These are phyloP conservation scores for Sporothrix humicola DNA, from an alignment of 2,329 filamentous ascomycete species.

Conservation along the genomic window DNA sequence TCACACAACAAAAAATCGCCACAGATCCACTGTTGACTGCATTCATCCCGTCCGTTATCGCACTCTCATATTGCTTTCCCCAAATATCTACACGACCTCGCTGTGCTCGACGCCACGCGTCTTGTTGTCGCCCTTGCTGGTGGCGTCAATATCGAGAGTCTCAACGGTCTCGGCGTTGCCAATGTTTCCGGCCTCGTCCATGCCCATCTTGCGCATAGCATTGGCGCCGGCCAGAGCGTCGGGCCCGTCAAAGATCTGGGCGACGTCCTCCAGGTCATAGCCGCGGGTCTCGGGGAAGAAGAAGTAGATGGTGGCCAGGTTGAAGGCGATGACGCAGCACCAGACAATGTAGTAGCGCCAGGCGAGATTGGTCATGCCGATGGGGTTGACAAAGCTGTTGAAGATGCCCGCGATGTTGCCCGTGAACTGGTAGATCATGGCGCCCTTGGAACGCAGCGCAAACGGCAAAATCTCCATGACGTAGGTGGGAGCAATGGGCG, in stretches of 20 bases:
- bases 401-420: conserved; percentile 35
- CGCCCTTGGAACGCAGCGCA: conserved; percentile 36
- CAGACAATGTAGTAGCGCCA: conserved; percentile 41
- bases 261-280: conserved; percentile 43
- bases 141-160: neutral
- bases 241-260: conserved; percentile 56
- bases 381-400: conserved; percentile 38
- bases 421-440: conserved; percentile 34
- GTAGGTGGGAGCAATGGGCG: conserved; percentile 42
- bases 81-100: neutral
- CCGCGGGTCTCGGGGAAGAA: conserved; percentile 38
- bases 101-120: conserved; percentile 24
- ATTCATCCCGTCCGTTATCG: too few species aligned
- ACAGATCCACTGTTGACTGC: too few species aligned
- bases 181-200: neutral
- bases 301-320: conserved; percentile 41
- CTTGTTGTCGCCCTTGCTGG: neutral
- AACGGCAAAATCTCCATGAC: conserved; percentile 36
- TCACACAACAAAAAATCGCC: too few species aligned
- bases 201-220: conserved; percentile 29
- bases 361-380: conserved; percentile 37
- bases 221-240: conserved; percentile 23
- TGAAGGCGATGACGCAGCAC: conserved; percentile 35
- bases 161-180: neutral
- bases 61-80: too few species aligned